Conservation (phyloP, 2,329 filamentous ascomycete genomes). For the Phialophora tarda region DNA sequence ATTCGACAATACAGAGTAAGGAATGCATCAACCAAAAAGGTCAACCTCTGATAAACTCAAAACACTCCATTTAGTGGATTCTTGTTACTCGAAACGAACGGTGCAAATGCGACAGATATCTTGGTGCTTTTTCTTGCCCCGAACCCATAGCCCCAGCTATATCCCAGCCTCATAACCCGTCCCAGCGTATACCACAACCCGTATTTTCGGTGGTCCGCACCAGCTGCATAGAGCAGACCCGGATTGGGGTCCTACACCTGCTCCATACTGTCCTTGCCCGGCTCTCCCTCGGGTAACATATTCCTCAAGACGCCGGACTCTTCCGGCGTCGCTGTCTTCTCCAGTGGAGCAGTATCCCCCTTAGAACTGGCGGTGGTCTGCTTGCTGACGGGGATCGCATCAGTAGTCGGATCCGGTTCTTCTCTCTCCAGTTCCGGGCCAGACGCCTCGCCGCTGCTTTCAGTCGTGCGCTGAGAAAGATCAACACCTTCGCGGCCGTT, state of each 20-base stretch:
- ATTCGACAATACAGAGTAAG: not conserved
- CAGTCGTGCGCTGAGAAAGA: slow-evolving; percentile 36
- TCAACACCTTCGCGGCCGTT: slow-evolving; percentile 12
- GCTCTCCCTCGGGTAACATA: slow-evolving; percentile 29
- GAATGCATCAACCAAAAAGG: not conserved
- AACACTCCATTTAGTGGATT: not conserved
- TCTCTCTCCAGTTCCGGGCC: slow-evolving; percentile 35
- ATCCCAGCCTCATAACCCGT: not conserved
- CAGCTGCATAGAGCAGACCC: not conserved
- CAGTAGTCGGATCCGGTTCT: slow-evolving; percentile 27
- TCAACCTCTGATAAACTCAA: not conserved
- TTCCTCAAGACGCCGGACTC: slow-evolving; percentile 10
- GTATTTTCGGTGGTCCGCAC: not conserved
- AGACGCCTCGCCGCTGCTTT: slow-evolving; percentile 28
- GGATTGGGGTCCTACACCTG: slow-evolving; percentile 24
- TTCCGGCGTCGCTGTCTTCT: slow-evolving; percentile 24
- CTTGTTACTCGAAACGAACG: not conserved
- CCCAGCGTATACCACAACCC: not conserved
- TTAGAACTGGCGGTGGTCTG: slow-evolving; percentile 34
- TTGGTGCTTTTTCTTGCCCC: slow-evolving; percentile 3
- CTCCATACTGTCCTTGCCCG: slow-evolving; percentile 31
- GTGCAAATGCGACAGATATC: not conserved
- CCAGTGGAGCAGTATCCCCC: slow-evolving; percentile 22
- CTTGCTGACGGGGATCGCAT: slow-evolving; percentile 35
- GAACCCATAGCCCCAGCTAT: not conserved